Evolutionary conservation across 2,329 filamentous ascomycete genomes (phyloP).

Genomic region (Cladophialophora yegresii): DNA sequence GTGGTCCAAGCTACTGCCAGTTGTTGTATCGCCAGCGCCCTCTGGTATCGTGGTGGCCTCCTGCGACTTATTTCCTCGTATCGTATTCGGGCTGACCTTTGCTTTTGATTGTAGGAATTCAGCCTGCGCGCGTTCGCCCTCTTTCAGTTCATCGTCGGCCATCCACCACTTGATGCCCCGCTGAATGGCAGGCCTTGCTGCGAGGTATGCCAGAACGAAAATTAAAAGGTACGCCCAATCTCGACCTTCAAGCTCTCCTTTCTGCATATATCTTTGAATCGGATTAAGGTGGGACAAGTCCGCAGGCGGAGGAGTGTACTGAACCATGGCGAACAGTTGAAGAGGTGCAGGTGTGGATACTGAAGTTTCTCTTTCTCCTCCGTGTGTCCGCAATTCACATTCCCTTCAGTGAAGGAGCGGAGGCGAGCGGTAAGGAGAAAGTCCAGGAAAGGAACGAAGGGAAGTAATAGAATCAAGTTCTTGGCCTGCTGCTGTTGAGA

Average conservation of each 20-base stretch:
- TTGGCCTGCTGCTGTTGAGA: not conserved
- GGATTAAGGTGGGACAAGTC: constrained; percentile 35
- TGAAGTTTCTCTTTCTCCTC: not conserved
- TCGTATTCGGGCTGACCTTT: constrained; percentile 33
- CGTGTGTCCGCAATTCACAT: not conserved
- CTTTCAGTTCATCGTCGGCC: constrained; percentile 21
- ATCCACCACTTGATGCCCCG: constrained; percentile 30
- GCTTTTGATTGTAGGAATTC: constrained; percentile 29
- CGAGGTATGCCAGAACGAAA: constrained; percentile 33
- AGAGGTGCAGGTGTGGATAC: not conserved
- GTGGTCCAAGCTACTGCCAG: constrained; percentile 22
- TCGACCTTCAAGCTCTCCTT: constrained; percentile 32
- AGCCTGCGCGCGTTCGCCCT: constrained; percentile 24
- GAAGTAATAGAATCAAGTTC: not conserved
- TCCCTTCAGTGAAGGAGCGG: not conserved
- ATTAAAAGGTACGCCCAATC: constrained; percentile 33
- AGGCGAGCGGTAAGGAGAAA: not conserved
- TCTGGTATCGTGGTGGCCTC: constrained; percentile 22
- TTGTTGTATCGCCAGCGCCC: constrained; percentile 14
- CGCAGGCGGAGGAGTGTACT: constrained; percentile 32
- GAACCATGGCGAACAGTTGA: constrained; percentile 24
- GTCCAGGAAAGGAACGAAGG: not conserved
- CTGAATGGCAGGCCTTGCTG: constrained; percentile 33
- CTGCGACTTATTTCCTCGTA: constrained; percentile 28
- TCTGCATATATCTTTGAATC: constrained; percentile 37